Percentiles rank a stretch among this genome's conserved stretches.
Conservation (phyloP, 2,329 filamentous ascomycete genomes). For the Cladosporium sp. region DNA sequence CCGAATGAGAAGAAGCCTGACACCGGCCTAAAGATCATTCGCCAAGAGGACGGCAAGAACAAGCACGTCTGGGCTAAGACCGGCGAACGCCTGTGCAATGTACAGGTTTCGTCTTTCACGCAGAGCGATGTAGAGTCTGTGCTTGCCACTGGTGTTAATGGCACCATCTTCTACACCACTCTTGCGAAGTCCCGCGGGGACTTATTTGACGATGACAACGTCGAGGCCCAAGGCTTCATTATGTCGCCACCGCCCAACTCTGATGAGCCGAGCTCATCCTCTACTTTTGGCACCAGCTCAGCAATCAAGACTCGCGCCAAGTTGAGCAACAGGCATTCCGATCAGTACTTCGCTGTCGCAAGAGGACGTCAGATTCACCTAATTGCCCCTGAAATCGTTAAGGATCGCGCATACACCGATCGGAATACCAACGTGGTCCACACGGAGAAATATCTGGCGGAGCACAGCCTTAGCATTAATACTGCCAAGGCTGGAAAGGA, state of each 20-base stretch:
- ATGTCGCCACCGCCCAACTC: slow-evolving; percentile 79
- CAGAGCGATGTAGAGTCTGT: slow-evolving; percentile 67
- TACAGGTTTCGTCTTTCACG: slow-evolving; percentile 60
- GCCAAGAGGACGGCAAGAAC: slow-evolving; percentile 87
- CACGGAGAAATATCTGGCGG: slow-evolving; percentile 77
- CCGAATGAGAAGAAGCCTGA: slow-evolving; percentile 53
- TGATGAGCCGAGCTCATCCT: slow-evolving; percentile 85
- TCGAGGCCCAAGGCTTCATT: slow-evolving; percentile 80
- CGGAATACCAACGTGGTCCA: slow-evolving; percentile 59
- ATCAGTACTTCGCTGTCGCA: slow-evolving; percentile 82
- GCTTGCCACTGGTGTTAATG: slow-evolving; percentile 87
- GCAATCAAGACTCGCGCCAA: slow-evolving; percentile 93
- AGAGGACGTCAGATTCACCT: slow-evolving; percentile 95
- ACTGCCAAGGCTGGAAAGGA: slow-evolving; percentile 98
- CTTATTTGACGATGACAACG: slow-evolving; percentile 67
- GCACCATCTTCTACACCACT: slow-evolving; percentile 92
- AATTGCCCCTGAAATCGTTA: slow-evolving; percentile 57
- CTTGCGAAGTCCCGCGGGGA: slow-evolving; percentile 73
- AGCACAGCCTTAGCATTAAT: slow-evolving; percentile 86
- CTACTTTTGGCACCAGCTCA: slow-evolving; percentile 30
- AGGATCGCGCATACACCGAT: slow-evolving; percentile 43
- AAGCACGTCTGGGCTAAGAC: slow-evolving; percentile 87
- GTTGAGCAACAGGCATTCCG: slow-evolving; percentile 78
- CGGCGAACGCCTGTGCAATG: slow-evolving; percentile 90
- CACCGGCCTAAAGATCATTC: slow-evolving; percentile 85